Conservation (phyloP, 2,329 filamentous ascomycete genomes). For the Aspergillus awamori region DNA sequence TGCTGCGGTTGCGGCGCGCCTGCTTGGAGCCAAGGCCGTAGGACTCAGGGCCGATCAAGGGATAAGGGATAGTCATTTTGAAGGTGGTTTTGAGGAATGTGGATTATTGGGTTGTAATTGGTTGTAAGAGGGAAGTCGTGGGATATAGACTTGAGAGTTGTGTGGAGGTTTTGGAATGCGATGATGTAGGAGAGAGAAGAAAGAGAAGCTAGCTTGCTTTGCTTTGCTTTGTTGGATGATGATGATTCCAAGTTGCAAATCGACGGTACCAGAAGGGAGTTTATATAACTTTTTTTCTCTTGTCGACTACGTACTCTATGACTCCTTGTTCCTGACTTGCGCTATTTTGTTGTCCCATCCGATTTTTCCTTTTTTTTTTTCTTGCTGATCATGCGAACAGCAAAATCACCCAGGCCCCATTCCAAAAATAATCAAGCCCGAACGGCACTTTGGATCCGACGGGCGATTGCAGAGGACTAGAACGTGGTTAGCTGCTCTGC, state of each 20-base stretch:
- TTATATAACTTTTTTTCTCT: neutral
- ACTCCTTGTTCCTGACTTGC: too few relatives aligned
- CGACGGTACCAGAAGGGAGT: neutral
- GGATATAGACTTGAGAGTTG: too few relatives aligned
- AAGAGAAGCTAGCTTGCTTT: neutral
- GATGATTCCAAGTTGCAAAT: neutral
- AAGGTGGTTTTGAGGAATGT: neutral
- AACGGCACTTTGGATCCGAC: neutral
- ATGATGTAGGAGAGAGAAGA: neutral
- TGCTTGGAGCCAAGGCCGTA: neutral
- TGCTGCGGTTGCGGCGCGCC: neutral
- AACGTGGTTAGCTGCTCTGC: neutral
- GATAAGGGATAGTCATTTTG: slow-evolving; percentile 2
- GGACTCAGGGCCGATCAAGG: slow-evolving; percentile 5
- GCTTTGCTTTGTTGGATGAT: neutral
- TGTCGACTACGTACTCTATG: neutral
- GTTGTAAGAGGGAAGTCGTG: neutral
- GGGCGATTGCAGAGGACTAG: neutral
- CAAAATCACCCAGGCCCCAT: neutral
- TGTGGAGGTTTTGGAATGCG: neutral
- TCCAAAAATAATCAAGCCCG: neutral
- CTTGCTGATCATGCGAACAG: neutral
- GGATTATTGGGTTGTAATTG: neutral
- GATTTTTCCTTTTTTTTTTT: too few relatives aligned
- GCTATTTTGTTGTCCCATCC: too few relatives aligned